Percentiles rank a stretch among this genome's conserved stretches.
Conservation (phyloP, 2,329 filamentous ascomycete species). For the Pseudogymnoascus sp. region DNA sequence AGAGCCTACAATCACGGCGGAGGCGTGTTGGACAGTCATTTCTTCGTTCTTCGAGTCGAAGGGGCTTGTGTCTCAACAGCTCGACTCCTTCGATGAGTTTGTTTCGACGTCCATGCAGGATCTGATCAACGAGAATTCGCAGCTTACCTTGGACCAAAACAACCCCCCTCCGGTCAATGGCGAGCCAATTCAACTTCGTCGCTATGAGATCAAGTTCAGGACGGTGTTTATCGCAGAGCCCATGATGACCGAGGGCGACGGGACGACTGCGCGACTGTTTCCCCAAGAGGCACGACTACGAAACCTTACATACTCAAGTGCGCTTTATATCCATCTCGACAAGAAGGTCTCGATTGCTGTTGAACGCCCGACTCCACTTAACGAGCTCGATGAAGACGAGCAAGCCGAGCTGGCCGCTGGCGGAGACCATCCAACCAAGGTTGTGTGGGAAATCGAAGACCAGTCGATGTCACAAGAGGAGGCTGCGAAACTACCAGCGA, state of each 20-base stretch:
- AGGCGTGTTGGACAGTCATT: slow-evolving; percentile 98
- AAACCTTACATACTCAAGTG: slow-evolving; percentile 90
- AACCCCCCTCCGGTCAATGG: slow-evolving; percentile 69
- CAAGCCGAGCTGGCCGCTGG: slow-evolving; percentile 46
- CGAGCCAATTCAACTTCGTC: slow-evolving; percentile 73
- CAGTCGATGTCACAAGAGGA: slow-evolving; percentile 24
- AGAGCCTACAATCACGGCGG: slow-evolving; percentile 71
- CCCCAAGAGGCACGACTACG: slow-evolving; percentile 93
- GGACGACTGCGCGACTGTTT: slow-evolving; percentile 73
- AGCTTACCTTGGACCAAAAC: slow-evolving; percentile 88
- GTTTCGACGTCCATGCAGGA: slow-evolving; percentile 90
- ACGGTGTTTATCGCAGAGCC: slow-evolving; percentile 82
- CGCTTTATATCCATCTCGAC: slow-evolving; percentile 80
- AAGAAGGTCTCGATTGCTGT: slow-evolving; percentile 78
- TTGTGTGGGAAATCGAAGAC: slow-evolving; percentile 51
- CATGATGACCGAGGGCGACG: slow-evolving; percentile 87
- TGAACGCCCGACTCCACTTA: slow-evolving; percentile 58
- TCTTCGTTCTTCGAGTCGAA: slow-evolving; percentile 94
- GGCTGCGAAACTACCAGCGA: slow-evolving; percentile 20
- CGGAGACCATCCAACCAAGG: slow-evolving; percentile 48
- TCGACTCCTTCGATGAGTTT: slow-evolving; percentile 98
- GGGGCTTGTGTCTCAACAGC: slow-evolving; percentile 91
- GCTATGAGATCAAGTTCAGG: slow-evolving; percentile 93
- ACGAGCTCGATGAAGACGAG: slow-evolving; percentile 62
- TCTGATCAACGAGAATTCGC: slow-evolving; percentile 83